Base-by-base conservation (phyloP, 129 eudicot genomes). In the Artemisia annua region DNA sequence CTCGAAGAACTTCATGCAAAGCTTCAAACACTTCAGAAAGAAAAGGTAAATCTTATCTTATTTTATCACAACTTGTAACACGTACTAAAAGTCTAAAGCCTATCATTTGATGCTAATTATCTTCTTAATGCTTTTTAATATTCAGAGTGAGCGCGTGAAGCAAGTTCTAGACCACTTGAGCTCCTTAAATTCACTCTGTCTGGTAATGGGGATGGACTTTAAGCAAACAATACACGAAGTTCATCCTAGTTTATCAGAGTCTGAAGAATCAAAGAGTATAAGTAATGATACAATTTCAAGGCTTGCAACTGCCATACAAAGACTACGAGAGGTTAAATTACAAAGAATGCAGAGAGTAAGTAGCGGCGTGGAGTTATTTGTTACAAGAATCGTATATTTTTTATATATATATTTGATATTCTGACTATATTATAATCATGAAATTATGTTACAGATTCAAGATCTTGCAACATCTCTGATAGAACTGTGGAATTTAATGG, bases 401-500 rank as follows among this genome's bases (percentile, higher is more conserved):
- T 39, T 9, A 3, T 28, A 1, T 8, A 10, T 56, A 1, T 46
- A 24, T 26, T 61, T 7, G 4, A 75, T 7, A 7, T 70, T 11
- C 67, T 74, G 24, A 51, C 32, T 58, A 35, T 62, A 19, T 66
- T n/a, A 26, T 65, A 39, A 39, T 39, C 46, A 66, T 74, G 46
- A 74, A 55, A 12, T 20, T 26, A 7, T 66, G 17, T 46, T 17
- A 43, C 73, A 89, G 96, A 74, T 89, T 15, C 96, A 89, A 89
- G 96, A 89, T 78, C 96, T 89, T 75, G 92, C 85, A 46, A 69
- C 96, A 68, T 84, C 92, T 44, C 52, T 89, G 74, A 73, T 89
- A 77, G 96, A 89, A 80, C 82, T 87, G 4, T 89, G 96, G 96
- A 77, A 87, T 77, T 74, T 89, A 73, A 87, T 89, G 96, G 96